Base-by-base conservation (phyloP, 331 rosid species). In the Acacia pycnantha region DNA sequence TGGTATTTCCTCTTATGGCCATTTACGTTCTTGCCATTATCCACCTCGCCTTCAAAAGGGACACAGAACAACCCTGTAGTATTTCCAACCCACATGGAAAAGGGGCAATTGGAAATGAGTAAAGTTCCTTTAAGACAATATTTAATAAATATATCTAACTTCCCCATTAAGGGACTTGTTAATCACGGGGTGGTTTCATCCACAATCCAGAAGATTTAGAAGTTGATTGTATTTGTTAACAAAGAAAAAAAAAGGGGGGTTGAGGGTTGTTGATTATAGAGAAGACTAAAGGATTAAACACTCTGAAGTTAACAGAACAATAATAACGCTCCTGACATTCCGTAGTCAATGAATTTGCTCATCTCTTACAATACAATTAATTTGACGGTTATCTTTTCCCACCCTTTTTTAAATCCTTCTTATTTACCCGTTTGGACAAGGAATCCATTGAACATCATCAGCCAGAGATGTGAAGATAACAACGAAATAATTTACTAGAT, bases 21-120 rank as follows among this genome's bases (percentile, higher is more conserved):
- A 33, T 33, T 15, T 93, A 93, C 76, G 10, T 90, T 6, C 0
- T 67, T 6, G 85, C 92, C 2, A 79, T 95, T 62, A 73, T 93
- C 44, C 91, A 93, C 79, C 75, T 93, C 4, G 85, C 91, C 3
- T 76, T 93, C 4, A 85, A 97, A 84, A 95, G 91, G 77, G 97
- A 93, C 73, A 79, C 31, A 83, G 77, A 44, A 83, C 73, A 88
- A 86, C 78, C 86, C 88, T 37, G 41, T 37, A 0, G 82, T 29
- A 40, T 82, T 84, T 75, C 97, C 89, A 79, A 86, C 59, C 69
- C 84, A 88, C 8, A 40, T 89, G 83, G 97, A 91, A 3, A 6
- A 33, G 37, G 37, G 37, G 37, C 37, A 33, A 33, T 33, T 33
- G 66, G 89, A 83, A 58, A 31, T 82, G 56, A 78, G 53, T 13